Conservation (phyloP, 768 basidiomycete species). For the Tulasnella sp. region DNA sequence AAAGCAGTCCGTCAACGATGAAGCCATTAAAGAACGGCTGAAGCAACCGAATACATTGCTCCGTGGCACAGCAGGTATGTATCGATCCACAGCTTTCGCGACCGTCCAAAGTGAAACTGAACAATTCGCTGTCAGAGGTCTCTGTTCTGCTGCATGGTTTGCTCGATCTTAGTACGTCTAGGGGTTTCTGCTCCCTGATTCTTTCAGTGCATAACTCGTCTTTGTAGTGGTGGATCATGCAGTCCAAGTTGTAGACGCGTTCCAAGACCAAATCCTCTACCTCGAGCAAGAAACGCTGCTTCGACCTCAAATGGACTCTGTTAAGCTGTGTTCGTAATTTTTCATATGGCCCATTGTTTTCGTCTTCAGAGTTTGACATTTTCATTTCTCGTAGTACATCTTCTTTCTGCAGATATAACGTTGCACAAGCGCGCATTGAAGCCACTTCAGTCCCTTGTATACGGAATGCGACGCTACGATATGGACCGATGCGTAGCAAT, state of each 20-base stretch:
- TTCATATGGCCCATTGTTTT: background rate
- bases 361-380: background rate
- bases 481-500: slow-evolving; percentile 62
- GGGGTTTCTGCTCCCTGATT: background rate
- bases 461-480: slow-evolving; percentile 66
- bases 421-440: slow-evolving; percentile 70
- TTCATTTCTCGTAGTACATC: slow-evolving; percentile 54
- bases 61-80: slow-evolving; percentile 45
- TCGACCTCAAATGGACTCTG: slow-evolving; percentile 58
- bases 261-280: slow-evolving; percentile 58
- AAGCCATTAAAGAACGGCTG: slow-evolving; percentile 57
- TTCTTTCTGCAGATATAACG: slow-evolving; percentile 69
- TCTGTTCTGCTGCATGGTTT: slow-evolving; percentile 66
- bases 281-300: slow-evolving; percentile 60
- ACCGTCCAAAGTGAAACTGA: background rate
- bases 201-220: background rate
- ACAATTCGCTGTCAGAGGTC: slow-evolving; percentile 46
- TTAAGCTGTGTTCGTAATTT: slow-evolving; percentile 50
- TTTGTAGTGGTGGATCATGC: slow-evolving; percentile 38
- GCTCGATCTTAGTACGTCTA: slow-evolving; percentile 50
- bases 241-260: slow-evolving; percentile 45
- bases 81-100: too few species aligned
- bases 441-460: slow-evolving; percentile 65
- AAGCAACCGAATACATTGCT: slow-evolving; percentile 57
- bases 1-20: slow-evolving; percentile 37